Percentiles rank a stretch among this genome's conserved stretches.
These are phyloP conservation scores for Durio zibethinus DNA, from an alignment of 345 rosid genomes.

Conservation along the genomic window DNA sequence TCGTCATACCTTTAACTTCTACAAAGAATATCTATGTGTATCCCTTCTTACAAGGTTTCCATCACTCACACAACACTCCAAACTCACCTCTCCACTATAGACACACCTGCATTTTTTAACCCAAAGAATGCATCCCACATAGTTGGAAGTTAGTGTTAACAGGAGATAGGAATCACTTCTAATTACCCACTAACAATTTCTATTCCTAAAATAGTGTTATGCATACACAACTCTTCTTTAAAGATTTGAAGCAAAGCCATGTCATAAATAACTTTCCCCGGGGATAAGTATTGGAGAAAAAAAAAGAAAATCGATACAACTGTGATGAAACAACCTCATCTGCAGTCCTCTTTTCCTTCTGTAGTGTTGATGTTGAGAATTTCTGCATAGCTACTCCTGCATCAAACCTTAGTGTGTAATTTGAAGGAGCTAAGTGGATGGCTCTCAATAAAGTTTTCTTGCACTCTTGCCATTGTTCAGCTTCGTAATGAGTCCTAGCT, in stretches of 20 bases:
- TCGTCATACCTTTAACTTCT: not conserved
- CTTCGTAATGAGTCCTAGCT: constrained; percentile 97
- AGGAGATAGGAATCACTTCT: not conserved
- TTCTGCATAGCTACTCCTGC: constrained; percentile 99
- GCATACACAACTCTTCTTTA: not conserved
- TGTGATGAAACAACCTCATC: constrained; percentile 63
- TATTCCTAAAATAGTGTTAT: not conserved
- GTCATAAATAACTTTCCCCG: not conserved
- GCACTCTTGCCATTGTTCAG: constrained; percentile 99
- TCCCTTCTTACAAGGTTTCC: not conserved
- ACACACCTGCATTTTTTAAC: not conserved
- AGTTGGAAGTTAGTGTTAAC: not conserved
- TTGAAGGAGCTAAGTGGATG: constrained; percentile 91
- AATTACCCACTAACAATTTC: not conserved
- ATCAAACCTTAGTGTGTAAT: constrained; percentile 89
- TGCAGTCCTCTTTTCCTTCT: constrained; percentile 82
- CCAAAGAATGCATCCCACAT: not conserved
- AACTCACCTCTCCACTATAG: not conserved
- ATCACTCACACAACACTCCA: not conserved
- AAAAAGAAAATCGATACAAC: not conserved
- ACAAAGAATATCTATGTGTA: not conserved
- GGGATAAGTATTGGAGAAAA: not conserved
- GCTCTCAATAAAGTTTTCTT: constrained; percentile 88
- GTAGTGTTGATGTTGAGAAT: constrained; percentile 91
- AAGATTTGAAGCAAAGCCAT: not conserved